Evolutionary conservation across 768 basidiomycete genomes (phyloP), one percentile per base, ranked within the genome.

Genomic region (Termitomyces sp.): DNA sequence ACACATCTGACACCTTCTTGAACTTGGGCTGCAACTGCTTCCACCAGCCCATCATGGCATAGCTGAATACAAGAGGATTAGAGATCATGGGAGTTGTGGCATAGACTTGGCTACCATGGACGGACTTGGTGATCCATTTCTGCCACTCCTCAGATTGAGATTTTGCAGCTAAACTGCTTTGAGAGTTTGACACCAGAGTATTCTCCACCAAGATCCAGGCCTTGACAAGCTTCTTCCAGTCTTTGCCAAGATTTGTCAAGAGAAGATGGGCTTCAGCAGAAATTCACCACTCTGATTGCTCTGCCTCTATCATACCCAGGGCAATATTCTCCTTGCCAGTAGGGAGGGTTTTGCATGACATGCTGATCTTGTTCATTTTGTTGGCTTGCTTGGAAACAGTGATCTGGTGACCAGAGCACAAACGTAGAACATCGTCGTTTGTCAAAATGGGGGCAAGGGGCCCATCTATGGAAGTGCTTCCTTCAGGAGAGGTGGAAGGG

Each of bases 31-130:
- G 64, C 54, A 65, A 53, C 15, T 36, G 20, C 32, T 50, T 45
- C 61, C 58, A 65, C 64, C 61, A 65, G 9, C 44, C 39, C 44
- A 62, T 54, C n/a, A 65, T 42, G 9, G 61, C 58, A 20, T 54
- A 52, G 8, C 61, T 54, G 40, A 65, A 65, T 24, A 61, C 57
- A 12, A 59, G 39, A 11, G 60, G 48, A 44, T 64, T 33, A 15
- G 20, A 20, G 24, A 64, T 59, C 13, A 20, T 38, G 12, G 63
- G 63, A 15, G 55, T 57, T 16, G 51, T 15, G 39, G 51, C 4
- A 39, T 63, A 63, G 8, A 15, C 38, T 36, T 3, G 12, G 38
- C 44, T 45, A 4, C 36, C 36, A 20, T 50, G 55, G 22, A 22
- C 2, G 2, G 40, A 32, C 39, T 55, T 55, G 12, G 42, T 18